phyloP scores from a whole-genome alignment of 306 rosid species.

The barrel medic (Medicago truncatula) region MtrunA17r5.0-ANR NC_053046.1:14664001-14664500 shows the following conservation, averaged over 20 bases:
- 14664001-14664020: conserved; percentile 25
- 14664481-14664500: conserved; percentile 6
- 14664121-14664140: conserved; percentile 24
- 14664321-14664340: conserved; percentile 25
- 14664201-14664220: not conserved
- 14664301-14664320: not conserved
- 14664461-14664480: conserved; percentile 8
- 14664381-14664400: conserved; percentile 94
- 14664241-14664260: conserved; percentile 29
- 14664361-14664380: conserved; percentile 94
- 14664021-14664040: conserved; percentile 25
- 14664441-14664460: conserved; percentile 96
- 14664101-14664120: conserved; percentile 28
- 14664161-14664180: conserved; percentile 12
- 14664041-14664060: conserved; percentile 22
- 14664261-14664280: not conserved
- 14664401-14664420: conserved; percentile 95
- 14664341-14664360: conserved; percentile 68
- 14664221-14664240: conserved; percentile 19
- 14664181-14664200: not conserved
- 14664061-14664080: conserved; percentile 23
- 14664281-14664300: conserved; percentile 27
- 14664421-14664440: conserved; percentile 94
- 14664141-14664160: conserved; percentile 3
- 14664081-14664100: not conserved